Evolutionary conservation across 1,139 yeast genomes (phyloP), one percentile per base, ranked within the genome.

Genomic region (Kurtzmaniella quercitrusa): DNA sequence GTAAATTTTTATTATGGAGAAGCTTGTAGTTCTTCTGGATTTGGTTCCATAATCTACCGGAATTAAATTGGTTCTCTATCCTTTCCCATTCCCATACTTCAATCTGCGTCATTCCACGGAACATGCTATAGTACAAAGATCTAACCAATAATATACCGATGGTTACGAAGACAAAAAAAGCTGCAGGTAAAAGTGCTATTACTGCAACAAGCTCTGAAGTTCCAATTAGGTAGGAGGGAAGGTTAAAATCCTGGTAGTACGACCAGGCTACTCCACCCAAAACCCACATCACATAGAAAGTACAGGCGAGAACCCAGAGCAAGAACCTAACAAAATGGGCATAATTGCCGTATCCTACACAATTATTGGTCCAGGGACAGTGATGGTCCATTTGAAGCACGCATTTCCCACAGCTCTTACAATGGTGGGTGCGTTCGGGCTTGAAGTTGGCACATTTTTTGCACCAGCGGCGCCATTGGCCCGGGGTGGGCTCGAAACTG

Each of bases 361-460:
- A 93, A 11, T 80, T 73, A 4, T 95, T 81, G 59, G 93, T 90
- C 98, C 98, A 93, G 0, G 98, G 98, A 60, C 98, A 93, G 63
- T 87, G 95, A 58, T 93, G 98, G 63, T 85, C 94, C 93, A 85
- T 85, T 48, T 75, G 70, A 44, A 93, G 69, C 1, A 87, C 75
- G 62, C 98, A 93, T 43, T 64, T 66, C 10, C 80, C 75, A 51
- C 94, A 81, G 19, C 78, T 66, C 0, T 87, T 82, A 48, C 98
- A 93, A 62, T 93, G 98, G 59, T 93, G 98, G 46, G 87, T 77
- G 45, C 98, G 68, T 59, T 93, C 98, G 0, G 98, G 98, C 59
- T 93, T 93, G 94, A 95, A 90, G 40, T 80, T 82, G 39, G 68
- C 59, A 61, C 98, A 93, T 52, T 83, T 86, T 44, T 70, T 68